Percentiles rank a stretch among this genome's conserved stretches.
Evolutionary conservation across 2,329 filamentous ascomycete genomes (phyloP).

Genomic region (Capronia americana): DNA sequence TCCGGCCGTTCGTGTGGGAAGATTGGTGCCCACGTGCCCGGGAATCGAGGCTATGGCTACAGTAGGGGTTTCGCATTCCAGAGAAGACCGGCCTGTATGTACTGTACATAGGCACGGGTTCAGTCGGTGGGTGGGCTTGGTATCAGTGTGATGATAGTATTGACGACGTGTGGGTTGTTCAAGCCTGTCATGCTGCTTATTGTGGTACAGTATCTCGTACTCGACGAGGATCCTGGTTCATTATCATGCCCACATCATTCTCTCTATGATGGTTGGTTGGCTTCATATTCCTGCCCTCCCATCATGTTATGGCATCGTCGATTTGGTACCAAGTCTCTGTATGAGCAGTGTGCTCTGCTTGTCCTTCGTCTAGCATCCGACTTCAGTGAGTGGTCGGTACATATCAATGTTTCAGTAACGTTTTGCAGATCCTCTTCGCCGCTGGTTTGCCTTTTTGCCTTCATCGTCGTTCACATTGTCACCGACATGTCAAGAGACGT

Average conservation of each 20-base stretch:
- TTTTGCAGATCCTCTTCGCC: not conserved
- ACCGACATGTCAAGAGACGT: slow-evolving; percentile 18
- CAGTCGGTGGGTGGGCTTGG: not conserved
- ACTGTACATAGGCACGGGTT: not conserved
- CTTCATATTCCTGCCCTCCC: not conserved
- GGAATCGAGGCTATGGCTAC: not conserved
- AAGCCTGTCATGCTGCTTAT: not conserved
- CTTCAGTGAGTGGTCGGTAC: not conserved
- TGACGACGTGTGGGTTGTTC: too few relatives aligned
- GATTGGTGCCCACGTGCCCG: not conserved
- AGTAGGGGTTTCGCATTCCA: not conserved
- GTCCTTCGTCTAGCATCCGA: not conserved
- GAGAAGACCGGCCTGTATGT: not conserved
- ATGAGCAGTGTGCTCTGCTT: not conserved
- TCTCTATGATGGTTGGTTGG: not conserved
- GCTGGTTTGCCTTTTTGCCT: not conserved
- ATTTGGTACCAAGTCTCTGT: not conserved
- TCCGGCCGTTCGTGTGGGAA: too few relatives aligned
- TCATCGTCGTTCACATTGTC: not conserved
- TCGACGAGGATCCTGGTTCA: not conserved
- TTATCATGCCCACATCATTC: not conserved
- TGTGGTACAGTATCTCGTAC: not conserved
- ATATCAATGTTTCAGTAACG: not conserved
- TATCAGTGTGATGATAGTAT: not conserved
- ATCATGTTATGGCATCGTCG: not conserved